These are phyloP conservation scores for Aureobasidium sp. DNA, from an alignment of 2,329 filamentous ascomycete species.

Conservation along the genomic window DNA sequence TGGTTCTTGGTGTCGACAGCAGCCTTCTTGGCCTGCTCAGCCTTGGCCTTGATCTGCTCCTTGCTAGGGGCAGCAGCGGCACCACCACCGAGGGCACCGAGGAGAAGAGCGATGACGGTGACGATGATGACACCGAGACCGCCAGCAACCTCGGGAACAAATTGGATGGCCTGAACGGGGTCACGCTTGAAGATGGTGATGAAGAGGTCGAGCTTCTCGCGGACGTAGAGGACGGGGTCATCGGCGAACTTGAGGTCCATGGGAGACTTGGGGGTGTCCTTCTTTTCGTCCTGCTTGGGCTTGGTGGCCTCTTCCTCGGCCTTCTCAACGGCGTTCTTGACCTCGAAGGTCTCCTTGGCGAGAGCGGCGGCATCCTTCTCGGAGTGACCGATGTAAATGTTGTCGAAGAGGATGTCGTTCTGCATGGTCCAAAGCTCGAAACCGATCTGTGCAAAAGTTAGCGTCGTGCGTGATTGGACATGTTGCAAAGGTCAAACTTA, in stretches of 20 bases:
- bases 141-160: conserved; percentile 84
- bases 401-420: conserved; percentile 96
- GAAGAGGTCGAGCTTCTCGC: conserved; percentile 91
- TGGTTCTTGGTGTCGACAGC: conserved; percentile 58
- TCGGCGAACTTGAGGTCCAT: conserved; percentile 79
- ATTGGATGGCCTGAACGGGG: conserved; percentile 75
- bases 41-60: conserved; percentile 59
- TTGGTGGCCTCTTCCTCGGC: conserved; percentile 70
- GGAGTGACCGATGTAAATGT: conserved; percentile 99
- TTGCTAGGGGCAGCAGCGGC: conserved; percentile 53
- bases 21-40: conserved; percentile 67
- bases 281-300: conserved; percentile 57
- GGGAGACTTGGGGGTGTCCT: conserved; percentile 57
- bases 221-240: conserved; percentile 77
- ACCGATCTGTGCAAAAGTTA: conserved; percentile 56
- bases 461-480: background rate
- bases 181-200: conserved; percentile 72
- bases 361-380: conserved; percentile 84
- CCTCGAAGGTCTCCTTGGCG: conserved; percentile 77
- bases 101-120: conserved; percentile 60
- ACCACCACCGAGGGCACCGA: conserved; percentile 56
- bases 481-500: conserved; percentile 43
- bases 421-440: conserved; percentile 99
- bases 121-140: conserved; percentile 63
- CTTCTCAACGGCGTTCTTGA: conserved; percentile 78